phyloP scores from a whole-genome alignment of 2,329 filamentous ascomycete genomes.

The Macrophomina pseudophaseolina region DNA sequence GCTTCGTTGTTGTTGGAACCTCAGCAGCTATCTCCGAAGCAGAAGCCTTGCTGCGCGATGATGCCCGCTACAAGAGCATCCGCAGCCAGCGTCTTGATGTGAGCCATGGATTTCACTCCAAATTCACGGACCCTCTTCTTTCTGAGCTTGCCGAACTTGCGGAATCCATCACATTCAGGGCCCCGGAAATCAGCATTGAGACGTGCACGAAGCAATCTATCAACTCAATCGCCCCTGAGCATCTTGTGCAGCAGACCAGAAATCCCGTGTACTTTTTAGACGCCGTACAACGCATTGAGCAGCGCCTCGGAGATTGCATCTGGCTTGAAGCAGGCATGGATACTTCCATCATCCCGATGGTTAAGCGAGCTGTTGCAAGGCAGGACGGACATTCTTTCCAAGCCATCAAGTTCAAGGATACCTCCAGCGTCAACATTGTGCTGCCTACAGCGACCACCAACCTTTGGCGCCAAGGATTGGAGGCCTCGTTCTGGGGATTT shows the following conservation, averaged over 20 bases:
- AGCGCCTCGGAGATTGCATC: slow-evolving; percentile 30
- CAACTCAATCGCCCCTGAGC: background rate
- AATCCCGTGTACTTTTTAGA: slow-evolving; percentile 35
- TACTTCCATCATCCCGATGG: slow-evolving; percentile 27
- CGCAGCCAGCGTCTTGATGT: slow-evolving; percentile 32
- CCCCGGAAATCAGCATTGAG: background rate
- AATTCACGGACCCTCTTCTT: slow-evolving; percentile 36
- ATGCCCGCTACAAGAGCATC: slow-evolving; percentile 30
- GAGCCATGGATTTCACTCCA: slow-evolving; percentile 39
- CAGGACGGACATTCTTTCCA: background rate
- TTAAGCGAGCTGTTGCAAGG: slow-evolving; percentile 5
- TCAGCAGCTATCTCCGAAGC: background rate
- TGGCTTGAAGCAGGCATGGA: slow-evolving; percentile 44
- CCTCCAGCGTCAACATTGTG: background rate
- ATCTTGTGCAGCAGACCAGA: slow-evolving; percentile 31
- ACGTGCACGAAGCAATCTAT: background rate
- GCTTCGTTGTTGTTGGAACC: background rate
- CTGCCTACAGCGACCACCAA: background rate
- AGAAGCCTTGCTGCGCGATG: background rate
- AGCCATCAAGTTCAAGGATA: background rate
- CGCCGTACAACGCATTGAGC: slow-evolving; percentile 28
- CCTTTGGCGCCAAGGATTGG: slow-evolving; percentile 11
- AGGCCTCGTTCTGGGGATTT: slow-evolving; percentile 20
- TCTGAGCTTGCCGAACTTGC: slow-evolving; percentile 23
- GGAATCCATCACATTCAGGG: background rate